Percentiles rank a stretch among this genome's conserved stretches.
These are phyloP conservation scores for Amanita muscaria DNA, from an alignment of 768 basidiomycete species.

Conservation along the genomic window DNA sequence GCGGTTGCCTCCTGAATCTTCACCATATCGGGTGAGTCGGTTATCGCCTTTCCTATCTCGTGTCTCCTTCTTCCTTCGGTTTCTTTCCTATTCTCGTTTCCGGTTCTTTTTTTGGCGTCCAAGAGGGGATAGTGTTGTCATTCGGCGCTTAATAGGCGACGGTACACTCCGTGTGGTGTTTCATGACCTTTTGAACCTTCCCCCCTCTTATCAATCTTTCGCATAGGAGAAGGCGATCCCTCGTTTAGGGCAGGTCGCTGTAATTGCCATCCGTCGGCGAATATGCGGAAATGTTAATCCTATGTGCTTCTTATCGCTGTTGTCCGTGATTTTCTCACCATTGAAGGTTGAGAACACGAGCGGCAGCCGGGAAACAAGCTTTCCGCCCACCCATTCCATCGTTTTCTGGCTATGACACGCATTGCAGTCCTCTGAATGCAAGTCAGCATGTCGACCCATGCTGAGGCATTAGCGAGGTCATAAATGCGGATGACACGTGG, in stretches of 20 bases:
- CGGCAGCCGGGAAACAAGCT: constrained; percentile 10
- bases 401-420: background rate
- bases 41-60: constrained; percentile 2
- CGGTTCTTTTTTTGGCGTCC: background rate
- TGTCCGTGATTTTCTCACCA: constrained; percentile 14
- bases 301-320: constrained; percentile 13
- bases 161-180: background rate
- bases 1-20: constrained; percentile 21
- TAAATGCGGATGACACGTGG: too few relatives aligned
- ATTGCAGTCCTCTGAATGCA: background rate
- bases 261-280: background rate
- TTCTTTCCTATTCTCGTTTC: constrained; percentile 5
- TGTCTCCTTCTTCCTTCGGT: constrained; percentile 9
- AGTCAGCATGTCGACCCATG: background rate
- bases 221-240: constrained; percentile 2
- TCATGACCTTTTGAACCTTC: constrained; percentile 6
- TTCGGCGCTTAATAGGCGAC: constrained; percentile 5
- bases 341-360: constrained; percentile 9
- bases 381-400: constrained; percentile 1
- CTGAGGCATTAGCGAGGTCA: background rate
- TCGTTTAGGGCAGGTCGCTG: background rate
- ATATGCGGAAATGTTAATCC: constrained; percentile 17
- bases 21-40: constrained; percentile 26
- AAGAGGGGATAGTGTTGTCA: constrained; percentile 4
- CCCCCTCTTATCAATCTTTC: background rate